Percentiles rank a stretch among this genome's conserved stretches.
phyloP scores from a whole-genome alignment of 768 basidiomycete species.

The Boletus coccyginus region DNA sequence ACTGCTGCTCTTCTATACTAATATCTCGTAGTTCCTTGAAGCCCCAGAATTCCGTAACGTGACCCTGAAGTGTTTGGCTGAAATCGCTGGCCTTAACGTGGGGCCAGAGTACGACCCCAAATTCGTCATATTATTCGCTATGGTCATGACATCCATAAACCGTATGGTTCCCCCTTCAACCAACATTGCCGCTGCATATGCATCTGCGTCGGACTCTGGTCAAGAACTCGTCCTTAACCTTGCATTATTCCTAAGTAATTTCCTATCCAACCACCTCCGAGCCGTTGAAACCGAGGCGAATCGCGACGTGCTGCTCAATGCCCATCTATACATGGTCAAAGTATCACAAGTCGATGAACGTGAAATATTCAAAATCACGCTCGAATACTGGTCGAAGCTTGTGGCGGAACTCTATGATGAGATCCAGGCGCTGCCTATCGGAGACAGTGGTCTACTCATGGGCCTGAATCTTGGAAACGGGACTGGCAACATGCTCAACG shows the following conservation, averaged over 20 bases:
- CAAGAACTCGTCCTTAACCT: conserved; percentile 98
- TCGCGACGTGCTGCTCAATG: conserved; percentile 91
- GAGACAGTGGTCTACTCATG: conserved; percentile 85
- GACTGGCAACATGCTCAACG: conserved; percentile 65
- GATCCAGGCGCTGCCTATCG: conserved; percentile 87
- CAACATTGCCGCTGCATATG: conserved; percentile 91
- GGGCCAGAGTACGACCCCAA: conserved; percentile 97
- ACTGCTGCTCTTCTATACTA: conserved; percentile 12
- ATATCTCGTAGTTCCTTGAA: conserved; percentile 77
- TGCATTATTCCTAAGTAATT: conserved; percentile 96
- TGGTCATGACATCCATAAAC: conserved; percentile 97
- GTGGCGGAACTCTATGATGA: conserved; percentile 97
- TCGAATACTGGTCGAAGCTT: conserved; percentile 97
- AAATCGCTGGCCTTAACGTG: conserved; percentile 92
- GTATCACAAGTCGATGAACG: conserved; percentile 97
- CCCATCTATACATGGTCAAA: conserved; percentile 98
- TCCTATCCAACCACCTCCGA: conserved; percentile 88
- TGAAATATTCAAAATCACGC: conserved; percentile 98
- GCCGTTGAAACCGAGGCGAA: conserved; percentile 91
- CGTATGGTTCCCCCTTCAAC: conserved; percentile 96
- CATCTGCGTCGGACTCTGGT: conserved; percentile 83
- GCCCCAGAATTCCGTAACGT: conserved; percentile 96
- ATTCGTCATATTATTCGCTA: conserved; percentile 95
- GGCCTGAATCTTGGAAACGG: conserved; percentile 74
- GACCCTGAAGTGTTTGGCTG: conserved; percentile 93